A percentile compares a stretch with the other conserved stretches of the same genome.
Conservation (phyloP, 306 rosid genomes). For the Cyclanthera cordifolia region DNA sequence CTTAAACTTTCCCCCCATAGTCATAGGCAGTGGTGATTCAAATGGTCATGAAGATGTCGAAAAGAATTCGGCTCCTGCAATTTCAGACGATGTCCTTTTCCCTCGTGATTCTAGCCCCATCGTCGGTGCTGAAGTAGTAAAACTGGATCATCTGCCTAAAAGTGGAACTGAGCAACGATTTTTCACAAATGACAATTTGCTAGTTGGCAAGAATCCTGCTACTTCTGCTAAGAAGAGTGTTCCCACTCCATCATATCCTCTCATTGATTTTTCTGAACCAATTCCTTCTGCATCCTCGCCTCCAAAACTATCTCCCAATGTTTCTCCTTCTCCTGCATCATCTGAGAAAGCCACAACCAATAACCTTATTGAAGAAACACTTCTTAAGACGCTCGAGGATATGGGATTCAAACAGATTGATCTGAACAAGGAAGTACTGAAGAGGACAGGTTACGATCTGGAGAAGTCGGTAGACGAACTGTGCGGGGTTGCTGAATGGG, state of each 20-base stretch:
- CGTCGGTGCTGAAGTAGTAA: conserved; percentile 20
- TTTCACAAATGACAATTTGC: conserved; percentile 28
- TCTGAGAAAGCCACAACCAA: conserved; percentile 20
- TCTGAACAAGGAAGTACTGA: conserved; percentile 70
- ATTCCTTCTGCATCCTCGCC: conserved; percentile 5
- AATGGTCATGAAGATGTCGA: conserved; percentile 29
- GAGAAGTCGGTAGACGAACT: conserved; percentile 67
- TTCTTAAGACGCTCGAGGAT: conserved; percentile 64
- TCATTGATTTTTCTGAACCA: conserved; percentile 25
- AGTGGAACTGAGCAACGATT: conserved; percentile 24
- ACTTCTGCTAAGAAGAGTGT: not conserved
- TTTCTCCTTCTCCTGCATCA: conserved; percentile 18
- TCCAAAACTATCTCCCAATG: conserved; percentile 13
- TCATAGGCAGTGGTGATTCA: conserved; percentile 20
- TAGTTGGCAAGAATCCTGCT: conserved; percentile 25
- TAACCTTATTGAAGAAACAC: conserved; percentile 35
- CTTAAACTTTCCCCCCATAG: conserved; percentile 46
- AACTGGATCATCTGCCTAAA: conserved; percentile 22
- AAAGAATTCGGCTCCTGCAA: conserved; percentile 30
- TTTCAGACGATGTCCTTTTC: conserved; percentile 17
- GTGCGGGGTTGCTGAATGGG: conserved; percentile 71
- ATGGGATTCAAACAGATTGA: conserved; percentile 76
- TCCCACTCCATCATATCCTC: conserved; percentile 33
- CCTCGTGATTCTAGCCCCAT: conserved; percentile 19
- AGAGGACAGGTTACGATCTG: conserved; percentile 53